Percentiles rank a stretch among this genome's conserved stretches.
Evolutionary conservation across 768 basidiomycete genomes (phyloP).

Genomic region (Pholiota molesta): DNA sequence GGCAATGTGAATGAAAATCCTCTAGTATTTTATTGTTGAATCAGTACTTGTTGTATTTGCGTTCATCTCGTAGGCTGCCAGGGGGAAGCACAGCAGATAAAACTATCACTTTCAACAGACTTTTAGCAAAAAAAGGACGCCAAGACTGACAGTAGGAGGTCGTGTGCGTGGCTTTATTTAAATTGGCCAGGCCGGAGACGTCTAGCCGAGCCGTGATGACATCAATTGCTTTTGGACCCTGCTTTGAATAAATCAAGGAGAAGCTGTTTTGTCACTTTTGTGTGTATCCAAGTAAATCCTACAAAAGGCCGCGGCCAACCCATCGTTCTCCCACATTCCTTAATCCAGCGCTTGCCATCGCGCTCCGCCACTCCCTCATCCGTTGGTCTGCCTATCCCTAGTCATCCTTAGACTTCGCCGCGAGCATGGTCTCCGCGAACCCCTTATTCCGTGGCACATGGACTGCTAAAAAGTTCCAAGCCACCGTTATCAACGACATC

Average conservation of each 20-base stretch:
- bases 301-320: background rate
- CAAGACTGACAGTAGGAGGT: background rate
- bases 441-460: conserved; percentile 50
- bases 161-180: background rate
- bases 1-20: background rate
- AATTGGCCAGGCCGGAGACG: too few relatives aligned
- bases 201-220: too few relatives aligned
- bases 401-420: background rate
- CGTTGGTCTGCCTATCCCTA: background rate
- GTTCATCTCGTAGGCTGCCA: background rate
- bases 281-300: background rate
- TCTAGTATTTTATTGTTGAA: background rate
- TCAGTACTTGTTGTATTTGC: background rate
- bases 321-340: background rate
- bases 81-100: background rate
- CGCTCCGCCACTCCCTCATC: background rate
- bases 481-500: conserved; percentile 67
- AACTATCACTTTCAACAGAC: too few relatives aligned
- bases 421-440: conserved; percentile 44
- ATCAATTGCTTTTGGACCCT: too few relatives aligned
- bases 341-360: background rate
- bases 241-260: background rate
- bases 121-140: background rate
- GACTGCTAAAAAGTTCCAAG: conserved; percentile 53
- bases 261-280: too few relatives aligned